Conservation (phyloP, 176 grass and related monocot genomes). For the Zea mays region Zm-B73-REFERENCE-NAM-5.0 NC_050099.1:177590001-177590500, state of each 20-base stretch:
- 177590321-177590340: conserved; percentile 17
- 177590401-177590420: conserved; percentile 13
- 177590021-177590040: conserved; percentile 32
- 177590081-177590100: neutral
- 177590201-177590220: neutral
- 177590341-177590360: conserved; percentile 30
- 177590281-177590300: neutral
- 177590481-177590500: conserved; percentile 40
- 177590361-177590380: neutral
- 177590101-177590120: neutral
- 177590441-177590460: conserved; percentile 2
- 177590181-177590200: conserved; percentile 21
- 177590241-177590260: no score
- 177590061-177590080: conserved; percentile 40
- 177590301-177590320: conserved; percentile 23
- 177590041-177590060: conserved; percentile 37
- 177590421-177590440: neutral
- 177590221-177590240: conserved; percentile 6
- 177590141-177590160: neutral
- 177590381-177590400: conserved; percentile 9
- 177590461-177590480: neutral
- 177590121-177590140: neutral
- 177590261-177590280: conserved; percentile 12
- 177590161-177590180: neutral
- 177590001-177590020: conserved; percentile 11